phyloP scores from a whole-genome alignment of 768 basidiomycete species.

The Termitomyces sp. region DNA sequence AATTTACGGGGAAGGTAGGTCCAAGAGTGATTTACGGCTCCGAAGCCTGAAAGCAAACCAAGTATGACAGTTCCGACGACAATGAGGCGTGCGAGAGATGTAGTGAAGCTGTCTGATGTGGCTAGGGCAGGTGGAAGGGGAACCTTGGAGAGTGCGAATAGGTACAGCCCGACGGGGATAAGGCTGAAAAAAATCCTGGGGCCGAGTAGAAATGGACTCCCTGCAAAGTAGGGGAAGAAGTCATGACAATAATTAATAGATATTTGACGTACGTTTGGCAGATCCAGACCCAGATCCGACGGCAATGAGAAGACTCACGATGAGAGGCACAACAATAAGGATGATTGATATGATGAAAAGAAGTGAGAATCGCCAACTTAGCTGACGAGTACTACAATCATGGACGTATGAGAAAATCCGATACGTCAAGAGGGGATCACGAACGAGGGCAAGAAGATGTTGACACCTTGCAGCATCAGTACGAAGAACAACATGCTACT shows the following conservation, averaged over 20 bases:
- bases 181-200: conserved; percentile 37
- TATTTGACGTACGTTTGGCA: conserved; percentile 16
- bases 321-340: conserved; percentile 63
- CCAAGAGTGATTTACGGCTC: conserved; percentile 68
- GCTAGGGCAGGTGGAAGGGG: conserved; percentile 55
- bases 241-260: not conserved
- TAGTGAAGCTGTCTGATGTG: conserved; percentile 35
- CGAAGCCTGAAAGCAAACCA: conserved; percentile 77
- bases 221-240: not conserved
- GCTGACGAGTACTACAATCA: conserved; percentile 44
- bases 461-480: conserved; percentile 64
- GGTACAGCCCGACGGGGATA: conserved; percentile 47
- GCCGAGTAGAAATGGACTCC: conserved; percentile 18
- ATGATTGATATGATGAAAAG: conserved; percentile 53
- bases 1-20: conserved; percentile 42
- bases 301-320: conserved; percentile 53
- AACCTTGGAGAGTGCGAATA: conserved; percentile 59
- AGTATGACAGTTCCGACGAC: conserved; percentile 76
- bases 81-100: conserved; percentile 57
- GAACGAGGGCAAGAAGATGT: conserved; percentile 49
- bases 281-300: conserved; percentile 25
- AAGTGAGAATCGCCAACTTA: conserved; percentile 69
- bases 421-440: not conserved
- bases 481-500: conserved; percentile 67
- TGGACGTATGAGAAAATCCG: not conserved